phyloP scores from a whole-genome alignment of 768 basidiomycete species.

The Boletellus ananiceps region DNA sequence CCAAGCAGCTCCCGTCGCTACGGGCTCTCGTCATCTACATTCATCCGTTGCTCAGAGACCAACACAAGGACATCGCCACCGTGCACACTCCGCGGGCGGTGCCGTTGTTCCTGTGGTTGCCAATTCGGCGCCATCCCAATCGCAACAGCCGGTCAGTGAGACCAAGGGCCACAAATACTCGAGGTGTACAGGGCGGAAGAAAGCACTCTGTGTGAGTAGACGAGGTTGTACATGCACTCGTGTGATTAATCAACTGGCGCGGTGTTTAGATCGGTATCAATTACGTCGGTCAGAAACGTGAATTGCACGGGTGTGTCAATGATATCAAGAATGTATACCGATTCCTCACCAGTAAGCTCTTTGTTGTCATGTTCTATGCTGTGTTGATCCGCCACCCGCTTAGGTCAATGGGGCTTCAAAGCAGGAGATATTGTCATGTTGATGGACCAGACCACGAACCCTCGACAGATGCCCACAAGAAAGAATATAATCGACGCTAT shows the following conservation, averaged over 20 bases:
- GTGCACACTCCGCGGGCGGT: slow-evolving; percentile 19
- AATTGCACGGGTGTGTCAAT: slow-evolving; percentile 75
- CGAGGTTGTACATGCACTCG: neutral
- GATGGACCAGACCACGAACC: slow-evolving; percentile 42
- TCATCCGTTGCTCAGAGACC: slow-evolving; percentile 4
- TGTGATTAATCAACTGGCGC: neutral
- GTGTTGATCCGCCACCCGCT: neutral
- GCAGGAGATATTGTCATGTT: slow-evolving; percentile 55
- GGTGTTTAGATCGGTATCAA: slow-evolving; percentile 68
- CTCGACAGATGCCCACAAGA: slow-evolving; percentile 45
- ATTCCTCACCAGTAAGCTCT: slow-evolving; percentile 58
- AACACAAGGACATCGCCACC: slow-evolving; percentile 14
- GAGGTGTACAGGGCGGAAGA: slow-evolving; percentile 47
- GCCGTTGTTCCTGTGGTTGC: neutral
- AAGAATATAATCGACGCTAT: slow-evolving; percentile 55
- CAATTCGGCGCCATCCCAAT: slow-evolving; percentile 5
- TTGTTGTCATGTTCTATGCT: neutral
- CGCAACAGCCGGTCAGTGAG: slow-evolving; percentile 3
- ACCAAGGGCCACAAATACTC: slow-evolving; percentile 36
- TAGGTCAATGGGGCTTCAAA: slow-evolving; percentile 44
- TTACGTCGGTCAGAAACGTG: slow-evolving; percentile 59
- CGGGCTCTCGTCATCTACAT: neutral
- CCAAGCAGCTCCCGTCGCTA: neutral
- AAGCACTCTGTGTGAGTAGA: slow-evolving; percentile 42
- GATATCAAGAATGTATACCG: slow-evolving; percentile 67